Base-by-base conservation (phyloP, 805 yeast genomes). In the Candida loeiensis region DNA sequence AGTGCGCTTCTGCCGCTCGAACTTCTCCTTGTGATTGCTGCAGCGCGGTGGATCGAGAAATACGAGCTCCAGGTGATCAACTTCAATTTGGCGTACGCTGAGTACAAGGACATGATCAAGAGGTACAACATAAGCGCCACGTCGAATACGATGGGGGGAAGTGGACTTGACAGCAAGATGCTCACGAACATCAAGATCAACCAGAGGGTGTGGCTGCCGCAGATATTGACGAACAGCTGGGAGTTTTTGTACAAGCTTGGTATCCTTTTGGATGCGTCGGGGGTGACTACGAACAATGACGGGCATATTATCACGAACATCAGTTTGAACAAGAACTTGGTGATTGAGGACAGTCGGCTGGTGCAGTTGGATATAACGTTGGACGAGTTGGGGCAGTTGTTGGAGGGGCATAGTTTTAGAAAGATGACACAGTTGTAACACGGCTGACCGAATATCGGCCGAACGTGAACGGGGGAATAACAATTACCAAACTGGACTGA, bases 31-130 rank as follows among this genome's bases (percentile, higher is more conserved):
- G 61, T 87, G 11, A 78, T 90, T 4, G 78, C 88, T 31, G 82
- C 90, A 0, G 86, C 95, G 0, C 69, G 97, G 33, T 80, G 82
- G 37, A 68, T 78, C 17, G 68, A 76, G 36, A 84, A 80, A 49
- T 70, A 71, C 20, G 80, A 75, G 15, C 59, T 77, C 17, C 78
- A 69, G 11, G 69, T 71, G n/a, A 73, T 86, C 14, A 90, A 87
- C 56, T 81, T 89, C 60, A 85, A 85, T 48, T 62, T 88, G 43
- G 84, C 82, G 0, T 83, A 80, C 56, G 80, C 79, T 22, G 98
- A 91, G 57, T 91, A 87, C 58, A 53, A 55, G n/a, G 66, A 63
- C 2, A 72, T 80, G 69, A 67, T 79, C 32, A 72, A 74, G 40
- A 45, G 54, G 0, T 59, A 69, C 41, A 73, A 76, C 41, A 54